These are phyloP conservation scores for Mrakiaceae sp. DNA, from an alignment of 1,284 basidiomycete genomes.

Conservation along the genomic window DNA sequence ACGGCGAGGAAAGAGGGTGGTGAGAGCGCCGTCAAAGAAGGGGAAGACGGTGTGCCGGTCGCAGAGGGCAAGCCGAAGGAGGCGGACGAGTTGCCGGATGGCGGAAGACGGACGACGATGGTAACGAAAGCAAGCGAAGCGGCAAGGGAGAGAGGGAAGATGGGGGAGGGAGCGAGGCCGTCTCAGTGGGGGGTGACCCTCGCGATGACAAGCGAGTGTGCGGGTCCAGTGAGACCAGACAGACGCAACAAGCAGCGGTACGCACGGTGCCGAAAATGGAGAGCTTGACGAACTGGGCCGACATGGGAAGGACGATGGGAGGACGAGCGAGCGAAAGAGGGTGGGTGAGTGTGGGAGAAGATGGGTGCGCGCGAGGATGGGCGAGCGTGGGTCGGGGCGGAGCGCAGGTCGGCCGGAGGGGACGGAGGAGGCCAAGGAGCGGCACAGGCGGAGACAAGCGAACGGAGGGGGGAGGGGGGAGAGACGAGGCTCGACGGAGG, in stretches of 20 bases:
- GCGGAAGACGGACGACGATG: background rate
- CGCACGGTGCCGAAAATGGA: conserved; percentile 82
- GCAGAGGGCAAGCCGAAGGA: conserved; percentile 44
- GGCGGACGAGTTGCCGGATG: background rate
- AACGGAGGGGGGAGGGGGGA: background rate
- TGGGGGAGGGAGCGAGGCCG: background rate
- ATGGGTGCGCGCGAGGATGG: background rate
- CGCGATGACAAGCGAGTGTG: too few relatives aligned
- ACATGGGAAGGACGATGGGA: conserved; percentile 1
- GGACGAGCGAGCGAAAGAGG: background rate
- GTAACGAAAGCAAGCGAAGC: too few relatives aligned
- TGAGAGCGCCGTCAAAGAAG: background rate
- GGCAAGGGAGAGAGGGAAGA: background rate
- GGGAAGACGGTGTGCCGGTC: conserved; percentile 45
- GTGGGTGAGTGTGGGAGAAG: background rate
- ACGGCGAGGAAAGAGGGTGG: background rate
- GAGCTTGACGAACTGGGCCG: conserved; percentile 77
- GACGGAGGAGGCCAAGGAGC: background rate
- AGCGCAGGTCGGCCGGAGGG: too few relatives aligned
- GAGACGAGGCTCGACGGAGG: too few relatives aligned
- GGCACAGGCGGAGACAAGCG: background rate
- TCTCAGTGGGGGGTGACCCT: too few relatives aligned
- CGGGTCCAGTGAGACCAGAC: background rate
- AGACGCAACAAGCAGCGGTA: conserved; percentile 3
- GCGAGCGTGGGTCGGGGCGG: too few relatives aligned